These are phyloP conservation scores for Takashimella tepidaria DNA, from an alignment of 1,284 basidiomycete species.

Conservation along the genomic window DNA sequence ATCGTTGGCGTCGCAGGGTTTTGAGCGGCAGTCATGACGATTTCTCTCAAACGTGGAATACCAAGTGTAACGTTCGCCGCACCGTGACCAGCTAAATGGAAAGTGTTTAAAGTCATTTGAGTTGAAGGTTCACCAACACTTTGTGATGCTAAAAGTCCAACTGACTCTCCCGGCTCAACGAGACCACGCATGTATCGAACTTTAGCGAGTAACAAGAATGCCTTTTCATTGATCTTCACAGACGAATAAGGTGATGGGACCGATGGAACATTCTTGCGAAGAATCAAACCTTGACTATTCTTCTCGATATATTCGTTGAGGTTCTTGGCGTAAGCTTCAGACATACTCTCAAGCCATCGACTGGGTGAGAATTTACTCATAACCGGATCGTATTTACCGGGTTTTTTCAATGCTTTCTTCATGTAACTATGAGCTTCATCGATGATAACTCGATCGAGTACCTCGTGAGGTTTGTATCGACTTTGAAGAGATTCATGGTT, in stretches of 20 bases:
- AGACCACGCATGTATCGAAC: conserved; percentile 88
- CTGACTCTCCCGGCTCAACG: conserved; percentile 96
- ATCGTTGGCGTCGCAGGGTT: conserved; percentile 99
- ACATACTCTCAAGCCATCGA: conserved; percentile 81
- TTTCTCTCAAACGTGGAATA: conserved; percentile 97
- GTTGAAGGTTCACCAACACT: conserved; percentile 98
- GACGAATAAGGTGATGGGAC: conserved; percentile 47
- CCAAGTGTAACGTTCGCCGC: conserved; percentile 98
- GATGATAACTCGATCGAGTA: conserved; percentile 61
- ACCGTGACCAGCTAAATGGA: conserved; percentile 99
- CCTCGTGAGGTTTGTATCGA: conserved; percentile 62
- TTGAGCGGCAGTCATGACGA: conserved; percentile 97
- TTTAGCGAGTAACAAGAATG: conserved; percentile 77
- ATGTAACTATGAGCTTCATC: conserved; percentile 69
- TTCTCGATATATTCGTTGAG: conserved; percentile 74
- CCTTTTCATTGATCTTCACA: conserved; percentile 48
- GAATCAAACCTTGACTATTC: conserved; percentile 72
- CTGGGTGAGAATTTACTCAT: conserved; percentile 75
- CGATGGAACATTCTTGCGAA: conserved; percentile 54
- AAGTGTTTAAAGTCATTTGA: conserved; percentile 99
- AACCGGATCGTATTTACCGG: conserved; percentile 63
- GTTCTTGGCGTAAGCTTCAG: conserved; percentile 82
- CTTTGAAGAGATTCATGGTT: conserved; percentile 79
- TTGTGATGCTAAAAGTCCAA: conserved; percentile 95
- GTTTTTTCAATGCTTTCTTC: conserved; percentile 82